These are phyloP conservation scores for Colletotrichum ledebouriae DNA, from an alignment of 2,329 filamentous ascomycete genomes.

Conservation along the genomic window DNA sequence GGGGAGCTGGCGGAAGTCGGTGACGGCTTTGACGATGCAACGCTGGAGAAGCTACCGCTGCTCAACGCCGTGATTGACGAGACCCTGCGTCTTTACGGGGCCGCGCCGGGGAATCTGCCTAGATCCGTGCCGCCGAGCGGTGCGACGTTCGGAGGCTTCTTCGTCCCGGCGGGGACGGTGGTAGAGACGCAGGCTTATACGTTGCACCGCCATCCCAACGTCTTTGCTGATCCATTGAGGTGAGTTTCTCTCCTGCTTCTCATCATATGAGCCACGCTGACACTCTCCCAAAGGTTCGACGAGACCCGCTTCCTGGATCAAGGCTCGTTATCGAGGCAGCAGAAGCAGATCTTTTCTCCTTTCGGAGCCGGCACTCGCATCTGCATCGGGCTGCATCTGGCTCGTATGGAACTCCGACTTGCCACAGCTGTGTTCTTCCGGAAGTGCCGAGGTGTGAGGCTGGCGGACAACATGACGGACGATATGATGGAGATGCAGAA, in stretches of 20 bases:
- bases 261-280: not conserved
- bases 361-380: conserved; percentile 63
- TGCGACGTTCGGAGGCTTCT: conserved; percentile 53
- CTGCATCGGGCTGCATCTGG: conserved; percentile 70
- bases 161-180: conserved; percentile 54
- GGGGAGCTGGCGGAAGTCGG: conserved; percentile 48
- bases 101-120: conserved; percentile 56
- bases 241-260: not conserved
- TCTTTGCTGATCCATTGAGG: conserved; percentile 57
- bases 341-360: conserved; percentile 64
- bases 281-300: not conserved
- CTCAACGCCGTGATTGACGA: conserved; percentile 61
- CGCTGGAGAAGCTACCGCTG: conserved; percentile 54
- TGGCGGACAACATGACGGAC: conserved; percentile 52
- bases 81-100: conserved; percentile 58
- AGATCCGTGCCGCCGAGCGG: conserved; percentile 57
- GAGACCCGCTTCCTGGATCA: conserved; percentile 21
- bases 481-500: conserved; percentile 52
- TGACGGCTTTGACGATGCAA: conserved; percentile 48
- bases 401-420: conserved; percentile 67
- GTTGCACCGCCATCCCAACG: conserved; percentile 58
- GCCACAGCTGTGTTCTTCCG: conserved; percentile 66
- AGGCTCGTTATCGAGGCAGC: conserved; percentile 45
- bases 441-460: conserved; percentile 54
- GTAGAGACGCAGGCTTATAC: conserved; percentile 61